phyloP scores from a whole-genome alignment of 2,329 filamentous ascomycete species.

The Alternaria sp. region DNA sequence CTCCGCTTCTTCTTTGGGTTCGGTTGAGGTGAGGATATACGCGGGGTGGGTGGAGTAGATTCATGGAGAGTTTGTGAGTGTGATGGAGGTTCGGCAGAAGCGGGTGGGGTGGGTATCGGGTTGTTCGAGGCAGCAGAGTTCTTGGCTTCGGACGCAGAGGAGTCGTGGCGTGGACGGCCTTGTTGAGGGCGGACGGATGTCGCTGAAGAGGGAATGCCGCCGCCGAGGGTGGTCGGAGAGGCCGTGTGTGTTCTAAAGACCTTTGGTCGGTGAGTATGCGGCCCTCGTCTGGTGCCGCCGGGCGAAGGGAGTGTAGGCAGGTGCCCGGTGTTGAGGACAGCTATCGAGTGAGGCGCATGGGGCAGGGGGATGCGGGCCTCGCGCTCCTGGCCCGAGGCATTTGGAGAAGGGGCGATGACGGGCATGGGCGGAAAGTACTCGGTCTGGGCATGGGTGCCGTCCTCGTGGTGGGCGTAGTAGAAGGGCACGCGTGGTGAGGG shows the following conservation, averaged over 20 bases:
- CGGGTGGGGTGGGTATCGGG: slow-evolving; percentile 65
- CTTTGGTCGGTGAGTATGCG: slow-evolving; percentile 63
- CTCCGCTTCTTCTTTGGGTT: slow-evolving; percentile 57
- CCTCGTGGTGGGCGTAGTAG: slow-evolving; percentile 67
- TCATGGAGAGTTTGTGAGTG: slow-evolving; percentile 42
- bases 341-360: slow-evolving; percentile 69
- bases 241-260: slow-evolving; percentile 77
- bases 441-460: slow-evolving; percentile 71
- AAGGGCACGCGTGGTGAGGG: slow-evolving; percentile 72
- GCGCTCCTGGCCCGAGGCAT: slow-evolving; percentile 49
- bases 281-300: slow-evolving; percentile 67
- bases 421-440: slow-evolving; percentile 84
- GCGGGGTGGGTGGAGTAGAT: slow-evolving; percentile 58
- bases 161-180: slow-evolving; percentile 50
- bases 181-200: slow-evolving; percentile 38
- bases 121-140: slow-evolving; percentile 55
- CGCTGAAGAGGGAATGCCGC: slow-evolving; percentile 52
- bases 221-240: slow-evolving; percentile 73
- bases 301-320: slow-evolving; percentile 84
- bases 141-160: slow-evolving; percentile 54
- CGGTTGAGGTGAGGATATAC: slow-evolving; percentile 59
- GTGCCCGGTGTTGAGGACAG: slow-evolving; percentile 81
- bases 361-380: slow-evolving; percentile 48
- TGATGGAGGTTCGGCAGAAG: slow-evolving; percentile 54
- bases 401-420: slow-evolving; percentile 52